phyloP scores from a whole-genome alignment of 2,329 filamentous ascomycete genomes.

The Fusarium scirpi region DNA sequence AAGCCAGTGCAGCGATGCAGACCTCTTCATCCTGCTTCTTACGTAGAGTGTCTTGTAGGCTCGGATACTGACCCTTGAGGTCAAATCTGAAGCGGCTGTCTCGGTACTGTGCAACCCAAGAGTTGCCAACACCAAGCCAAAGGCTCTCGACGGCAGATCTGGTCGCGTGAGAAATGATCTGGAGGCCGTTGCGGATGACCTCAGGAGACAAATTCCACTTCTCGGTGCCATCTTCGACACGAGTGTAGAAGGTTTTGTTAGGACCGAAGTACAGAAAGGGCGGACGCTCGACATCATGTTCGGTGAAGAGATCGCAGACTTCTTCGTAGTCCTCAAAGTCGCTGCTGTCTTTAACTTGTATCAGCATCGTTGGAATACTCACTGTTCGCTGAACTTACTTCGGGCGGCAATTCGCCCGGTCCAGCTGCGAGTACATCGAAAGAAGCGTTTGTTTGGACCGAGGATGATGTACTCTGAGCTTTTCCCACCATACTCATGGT shows the following conservation, averaged over 20 bases:
- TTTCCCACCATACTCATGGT: constrained; percentile 15
- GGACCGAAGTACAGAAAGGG: constrained; percentile 38
- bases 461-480: constrained; percentile 38
- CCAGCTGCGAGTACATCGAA: constrained; percentile 37
- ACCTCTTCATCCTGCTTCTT: constrained; percentile 7
- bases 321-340: constrained; percentile 38
- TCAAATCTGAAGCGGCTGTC: constrained; percentile 32
- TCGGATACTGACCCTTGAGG: constrained; percentile 30
- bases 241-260: constrained; percentile 36
- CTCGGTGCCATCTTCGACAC: constrained; percentile 25
- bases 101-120: constrained; percentile 44
- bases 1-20: constrained; percentile 27
- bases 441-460: constrained; percentile 33
- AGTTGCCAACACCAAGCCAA: constrained; percentile 38
- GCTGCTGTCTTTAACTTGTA: constrained; percentile 14
- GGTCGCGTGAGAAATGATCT: constrained; percentile 10
- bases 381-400: constrained; percentile 16
- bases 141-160: constrained; percentile 25
- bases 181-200: constrained; percentile 7
- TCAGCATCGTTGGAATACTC: background rate
- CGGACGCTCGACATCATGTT: constrained; percentile 41
- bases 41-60: constrained; percentile 5
- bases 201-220: constrained; percentile 32
- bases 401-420: constrained; percentile 26
- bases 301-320: constrained; percentile 28